Base-by-base conservation (phyloP, 768 basidiomycete genomes). In the Infundibulicybe gibba region DNA sequence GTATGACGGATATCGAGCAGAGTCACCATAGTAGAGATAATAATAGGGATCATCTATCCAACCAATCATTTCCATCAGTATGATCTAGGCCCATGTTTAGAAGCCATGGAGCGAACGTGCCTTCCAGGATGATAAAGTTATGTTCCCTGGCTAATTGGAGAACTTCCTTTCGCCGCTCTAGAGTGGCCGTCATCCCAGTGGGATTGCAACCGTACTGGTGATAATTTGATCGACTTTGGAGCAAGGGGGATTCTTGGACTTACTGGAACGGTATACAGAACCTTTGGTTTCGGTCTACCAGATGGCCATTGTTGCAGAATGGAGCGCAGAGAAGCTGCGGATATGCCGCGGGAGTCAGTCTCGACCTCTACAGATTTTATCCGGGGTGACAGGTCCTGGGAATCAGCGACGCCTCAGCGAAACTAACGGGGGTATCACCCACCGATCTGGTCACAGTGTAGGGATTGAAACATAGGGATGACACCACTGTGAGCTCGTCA, bases 91-190 rank as follows among this genome's bases (percentile, higher is more conserved):
- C 35, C 10, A 6, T 5, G 12, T 21, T 16, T n/a, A 15, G 37
- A 13, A 13, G 40, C 6, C 21, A 31, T 11, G 15, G 30, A 30
- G 40, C 11, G 21, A 38, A 54, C 70, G 15, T 43, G 82, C 91
- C 91, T 78, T 95, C 93, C 41, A 95, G 68, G 57, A 97, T 87
- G 45, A 95, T 62, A 53, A 95, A 79, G 57, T 87, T 75, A 61
- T 91, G 76, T 56, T 87, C 75, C 48, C 76, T 74, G 12, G 87
- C 83, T 13, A 95, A 72, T 50, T 74, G 67, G 19, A 95, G 75
- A 6, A 91, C 80, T 61, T 85, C 81, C 62, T 80, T 71, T 32
- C 86, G 78, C 42, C 93, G 77, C 46, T 83, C 78, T 34, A 79
- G 63, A 2, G 87, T 75, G 5, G 86, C 79, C 3, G 91, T 92